Evolutionary conservation across 768 basidiomycete genomes (phyloP).

Genomic region (Russula olivacea): DNA sequence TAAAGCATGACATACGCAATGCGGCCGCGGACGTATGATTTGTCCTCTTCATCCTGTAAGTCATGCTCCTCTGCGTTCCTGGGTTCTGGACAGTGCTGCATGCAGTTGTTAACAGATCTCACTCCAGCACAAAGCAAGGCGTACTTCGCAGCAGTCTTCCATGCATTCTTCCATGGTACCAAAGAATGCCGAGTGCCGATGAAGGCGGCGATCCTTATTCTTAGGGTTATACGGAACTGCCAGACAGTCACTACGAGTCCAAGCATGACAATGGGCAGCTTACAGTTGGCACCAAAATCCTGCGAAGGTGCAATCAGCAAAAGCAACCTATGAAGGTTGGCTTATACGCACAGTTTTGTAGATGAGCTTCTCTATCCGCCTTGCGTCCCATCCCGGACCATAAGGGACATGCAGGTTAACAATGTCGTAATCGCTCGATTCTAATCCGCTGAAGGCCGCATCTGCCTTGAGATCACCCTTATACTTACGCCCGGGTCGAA

Average conservation of each 20-base stretch:
- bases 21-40: slow-evolving; percentile 43
- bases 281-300: slow-evolving; percentile 51
- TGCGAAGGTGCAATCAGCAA: slow-evolving; percentile 26
- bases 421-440: slow-evolving; percentile 55
- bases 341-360: slow-evolving; percentile 45
- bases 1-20: neutral
- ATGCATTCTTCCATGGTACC: slow-evolving; percentile 51
- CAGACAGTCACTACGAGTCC: neutral
- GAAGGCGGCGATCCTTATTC: slow-evolving; percentile 52
- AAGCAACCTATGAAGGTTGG: neutral
- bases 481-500: slow-evolving; percentile 33
- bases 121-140: neutral
- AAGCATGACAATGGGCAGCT: slow-evolving; percentile 30
- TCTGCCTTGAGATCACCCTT: slow-evolving; percentile 54
- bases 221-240: slow-evolving; percentile 57
- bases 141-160: slow-evolving; percentile 58
- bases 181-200: slow-evolving; percentile 61
- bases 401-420: slow-evolving; percentile 53
- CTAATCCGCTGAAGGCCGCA: slow-evolving; percentile 38
- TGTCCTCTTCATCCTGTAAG: slow-evolving; percentile 48
- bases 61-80: slow-evolving; percentile 50
- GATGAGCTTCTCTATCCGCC: slow-evolving; percentile 49
- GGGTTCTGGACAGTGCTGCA: slow-evolving; percentile 50
- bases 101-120: neutral
- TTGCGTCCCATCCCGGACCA: slow-evolving; percentile 53